Evolutionary conservation across 768 basidiomycete species (phyloP).

Genomic region (Tubosaeta sp.): DNA sequence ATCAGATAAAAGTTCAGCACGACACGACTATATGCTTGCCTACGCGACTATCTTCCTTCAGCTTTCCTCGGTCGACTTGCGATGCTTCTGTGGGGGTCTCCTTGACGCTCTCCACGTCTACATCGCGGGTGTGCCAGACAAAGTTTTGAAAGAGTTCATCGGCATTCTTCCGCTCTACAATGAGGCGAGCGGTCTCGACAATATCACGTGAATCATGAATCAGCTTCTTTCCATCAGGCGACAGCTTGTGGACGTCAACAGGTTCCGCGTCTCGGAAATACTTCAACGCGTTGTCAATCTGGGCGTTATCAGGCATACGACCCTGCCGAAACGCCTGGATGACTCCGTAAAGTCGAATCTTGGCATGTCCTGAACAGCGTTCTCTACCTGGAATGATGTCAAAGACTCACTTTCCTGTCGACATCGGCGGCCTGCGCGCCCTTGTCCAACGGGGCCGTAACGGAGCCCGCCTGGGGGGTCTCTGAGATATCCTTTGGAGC

Average conservation of each 20-base stretch:
- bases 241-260: constrained; percentile 62
- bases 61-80: constrained; percentile 54
- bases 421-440: constrained; percentile 65
- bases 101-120: constrained; percentile 37
- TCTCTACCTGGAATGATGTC: background rate
- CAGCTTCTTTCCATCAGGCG: constrained; percentile 71
- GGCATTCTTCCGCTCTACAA: constrained; percentile 80
- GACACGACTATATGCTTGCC: constrained; percentile 38
- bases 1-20: constrained; percentile 3
- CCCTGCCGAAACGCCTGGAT: constrained; percentile 78
- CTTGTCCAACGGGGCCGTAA: constrained; percentile 64
- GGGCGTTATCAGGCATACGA: constrained; percentile 72
- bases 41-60: constrained; percentile 54
- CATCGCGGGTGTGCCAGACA: constrained; percentile 70
- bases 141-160: constrained; percentile 94
- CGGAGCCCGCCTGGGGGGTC: constrained; percentile 53
- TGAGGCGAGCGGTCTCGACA: constrained; percentile 64
- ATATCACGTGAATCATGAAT: constrained; percentile 76
- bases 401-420: constrained; percentile 58
- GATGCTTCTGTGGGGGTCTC: constrained; percentile 36
- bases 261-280: constrained; percentile 62
- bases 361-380: background rate
- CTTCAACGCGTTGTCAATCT: constrained; percentile 68
- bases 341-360: constrained; percentile 74
- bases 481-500: constrained; percentile 58